phyloP scores from a whole-genome alignment of 1,284 basidiomycete species.

The Neonothopanus nambi region DNA sequence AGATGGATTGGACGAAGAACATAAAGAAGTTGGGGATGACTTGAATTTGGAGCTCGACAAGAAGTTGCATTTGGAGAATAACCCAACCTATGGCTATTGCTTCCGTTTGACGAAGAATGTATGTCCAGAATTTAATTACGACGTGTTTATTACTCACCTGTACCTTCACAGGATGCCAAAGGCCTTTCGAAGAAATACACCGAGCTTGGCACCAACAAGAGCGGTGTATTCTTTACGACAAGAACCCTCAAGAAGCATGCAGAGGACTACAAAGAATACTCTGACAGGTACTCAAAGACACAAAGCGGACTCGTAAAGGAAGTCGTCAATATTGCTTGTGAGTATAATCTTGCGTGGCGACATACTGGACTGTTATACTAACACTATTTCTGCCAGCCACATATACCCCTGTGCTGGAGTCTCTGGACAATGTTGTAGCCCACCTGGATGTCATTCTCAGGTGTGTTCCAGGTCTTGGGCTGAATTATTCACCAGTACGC shows the following conservation, averaged over 20 bases:
- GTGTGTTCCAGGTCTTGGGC: constrained; percentile 39
- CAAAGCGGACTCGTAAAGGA: constrained; percentile 90
- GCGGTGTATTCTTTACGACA: constrained; percentile 93
- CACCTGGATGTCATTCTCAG: constrained; percentile 91
- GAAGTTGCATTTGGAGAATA: constrained; percentile 96
- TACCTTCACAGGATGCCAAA: constrained; percentile 74
- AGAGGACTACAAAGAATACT: constrained; percentile 73
- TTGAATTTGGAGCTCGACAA: constrained; percentile 90
- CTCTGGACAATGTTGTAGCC: constrained; percentile 86
- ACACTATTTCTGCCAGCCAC: constrained; percentile 55
- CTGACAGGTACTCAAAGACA: constrained; percentile 70
- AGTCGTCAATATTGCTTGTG: constrained; percentile 90
- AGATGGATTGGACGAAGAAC: constrained; percentile 88
- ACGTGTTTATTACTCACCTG: not conserved
- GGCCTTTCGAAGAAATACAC: constrained; percentile 77
- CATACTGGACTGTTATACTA: not conserved
- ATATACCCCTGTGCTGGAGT: constrained; percentile 89
- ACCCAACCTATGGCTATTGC: constrained; percentile 88
- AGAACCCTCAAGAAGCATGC: constrained; percentile 71
- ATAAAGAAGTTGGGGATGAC: constrained; percentile 70
- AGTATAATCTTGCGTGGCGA: constrained; percentile 25
- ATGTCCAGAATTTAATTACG: constrained; percentile 30
- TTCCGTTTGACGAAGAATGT: constrained; percentile 92
- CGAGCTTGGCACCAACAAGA: constrained; percentile 86
- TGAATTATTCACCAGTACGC: too few species aligned